Percentiles rank a stretch among this genome's conserved stretches.
These are phyloP conservation scores for Bidens hawaiensis DNA, from an alignment of 140 eudicot genomes.

Conservation along the genomic window DNA sequence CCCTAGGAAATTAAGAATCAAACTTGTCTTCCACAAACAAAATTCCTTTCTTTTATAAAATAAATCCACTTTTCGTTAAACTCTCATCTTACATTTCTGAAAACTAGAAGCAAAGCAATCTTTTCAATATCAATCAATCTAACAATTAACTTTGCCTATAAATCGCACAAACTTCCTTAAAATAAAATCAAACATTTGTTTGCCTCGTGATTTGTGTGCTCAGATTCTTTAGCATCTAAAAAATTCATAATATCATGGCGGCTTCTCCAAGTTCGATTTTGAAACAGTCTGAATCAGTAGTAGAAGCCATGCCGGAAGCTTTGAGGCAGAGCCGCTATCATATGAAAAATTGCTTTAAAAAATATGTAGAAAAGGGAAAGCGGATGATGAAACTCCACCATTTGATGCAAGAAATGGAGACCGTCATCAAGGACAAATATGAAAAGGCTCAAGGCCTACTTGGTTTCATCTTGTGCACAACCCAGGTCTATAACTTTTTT, in stretches of 20 bases:
- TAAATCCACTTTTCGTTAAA: slow-evolving; percentile 4
- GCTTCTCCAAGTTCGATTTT: slow-evolving; percentile 46
- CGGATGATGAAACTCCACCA: slow-evolving; percentile 77
- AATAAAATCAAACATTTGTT: neutral
- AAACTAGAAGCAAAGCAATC: slow-evolving; percentile 32
- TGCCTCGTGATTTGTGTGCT: neutral
- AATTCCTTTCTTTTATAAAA: slow-evolving; percentile 45
- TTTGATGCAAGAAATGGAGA: slow-evolving; percentile 78
- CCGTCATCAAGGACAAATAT: slow-evolving; percentile 47
- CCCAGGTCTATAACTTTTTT: too few species aligned
- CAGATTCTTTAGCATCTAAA: neutral
- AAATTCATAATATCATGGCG: slow-evolving; percentile 18
- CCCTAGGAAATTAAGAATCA: slow-evolving; percentile 24
- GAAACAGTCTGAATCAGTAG: slow-evolving; percentile 61
- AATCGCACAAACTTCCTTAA: slow-evolving; percentile 16
- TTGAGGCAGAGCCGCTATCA: slow-evolving; percentile 83
- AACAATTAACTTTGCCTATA: slow-evolving; percentile 18
- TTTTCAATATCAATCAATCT: neutral
- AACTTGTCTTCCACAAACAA: slow-evolving; percentile 17
- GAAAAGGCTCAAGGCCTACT: slow-evolving; percentile 77
- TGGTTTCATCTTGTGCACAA: too few species aligned
- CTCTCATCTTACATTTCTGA: slow-evolving; percentile 17
- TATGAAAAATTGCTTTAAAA: slow-evolving; percentile 79
- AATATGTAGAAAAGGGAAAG: slow-evolving; percentile 63
- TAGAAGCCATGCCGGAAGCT: slow-evolving; percentile 87